Percentiles rank a stretch among this genome's conserved stretches.
phyloP scores from a whole-genome alignment of 164 flowering plant genomes.

The grape (Vitis vinifera) region ASM3070453v1 NC_081817.1:1352501-1353000 shows the following conservation, averaged over 20 bases:
- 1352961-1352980: slow-evolving; percentile 73
- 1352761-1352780: slow-evolving; percentile 85
- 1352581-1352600: background rate
- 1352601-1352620: slow-evolving; percentile 30
- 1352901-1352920: slow-evolving; percentile 71
- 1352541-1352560: too few species aligned
- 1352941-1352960: slow-evolving; percentile 77
- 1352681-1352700: slow-evolving; percentile 91
- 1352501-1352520: too few species aligned
- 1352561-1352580: slow-evolving; percentile 13
- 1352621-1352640: slow-evolving; percentile 45
- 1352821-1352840: slow-evolving; percentile 35
- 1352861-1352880: slow-evolving; percentile 56
- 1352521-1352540: too few species aligned
- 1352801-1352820: slow-evolving; percentile 54
- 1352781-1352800: slow-evolving; percentile 73
- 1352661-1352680: slow-evolving; percentile 54
- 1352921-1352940: slow-evolving; percentile 53
- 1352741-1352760: slow-evolving; percentile 92
- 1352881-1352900: slow-evolving; percentile 74
- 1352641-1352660: slow-evolving; percentile 68
- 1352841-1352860: slow-evolving; percentile 33
- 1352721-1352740: slow-evolving; percentile 94
- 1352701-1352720: slow-evolving; percentile 92
- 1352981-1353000: slow-evolving; percentile 87